phyloP scores from a whole-genome alignment of 2,329 filamentous ascomycete genomes.

The Plectosphaerella cucumerina region DNA sequence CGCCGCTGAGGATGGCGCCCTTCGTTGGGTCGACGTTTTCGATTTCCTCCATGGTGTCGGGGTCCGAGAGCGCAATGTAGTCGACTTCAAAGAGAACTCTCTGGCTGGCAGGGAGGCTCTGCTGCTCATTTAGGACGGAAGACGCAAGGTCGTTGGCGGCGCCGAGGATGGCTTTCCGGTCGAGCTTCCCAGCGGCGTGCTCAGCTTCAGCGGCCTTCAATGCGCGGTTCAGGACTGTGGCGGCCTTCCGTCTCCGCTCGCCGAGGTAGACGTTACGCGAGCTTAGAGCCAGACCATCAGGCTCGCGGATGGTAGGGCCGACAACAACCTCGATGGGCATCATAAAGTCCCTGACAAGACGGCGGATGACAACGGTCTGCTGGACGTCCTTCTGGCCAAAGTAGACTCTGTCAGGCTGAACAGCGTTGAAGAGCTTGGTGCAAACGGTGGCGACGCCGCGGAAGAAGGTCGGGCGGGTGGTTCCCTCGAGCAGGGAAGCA shows the following conservation, averaged over 20 bases:
- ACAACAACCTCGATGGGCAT: conserved; percentile 72
- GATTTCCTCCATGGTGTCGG: conserved; percentile 76
- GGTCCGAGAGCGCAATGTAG: conserved; percentile 88
- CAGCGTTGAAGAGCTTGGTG: conserved; percentile 64
- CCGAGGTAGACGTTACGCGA: conserved; percentile 94
- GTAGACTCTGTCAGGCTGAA: conserved; percentile 67
- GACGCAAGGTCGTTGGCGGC: conserved; percentile 61
- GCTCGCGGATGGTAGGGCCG: conserved; percentile 69
- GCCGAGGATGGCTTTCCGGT: conserved; percentile 65
- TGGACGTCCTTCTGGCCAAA: conserved; percentile 98
- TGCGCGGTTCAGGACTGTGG: conserved; percentile 66
- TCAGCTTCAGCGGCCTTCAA: conserved; percentile 66
- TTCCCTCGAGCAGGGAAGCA: conserved; percentile 76
- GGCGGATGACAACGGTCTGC: conserved; percentile 85
- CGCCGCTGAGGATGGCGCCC: conserved; percentile 84
- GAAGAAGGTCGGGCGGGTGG: conserved; percentile 88
- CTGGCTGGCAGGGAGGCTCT: conserved; percentile 50
- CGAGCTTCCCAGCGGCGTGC: conserved; percentile 49
- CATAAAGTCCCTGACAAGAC: conserved; percentile 85
- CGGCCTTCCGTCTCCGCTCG: conserved; percentile 63
- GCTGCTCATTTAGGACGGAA: conserved; percentile 55
- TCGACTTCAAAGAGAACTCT: conserved; percentile 78
- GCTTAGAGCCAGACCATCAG: conserved; percentile 83
- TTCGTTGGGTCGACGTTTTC: conserved; percentile 61
- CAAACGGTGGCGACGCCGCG: conserved; percentile 93